These are phyloP conservation scores for Ambrosia artemisiifolia DNA, from an alignment of 129 eudicot genomes.

Conservation along the genomic window DNA sequence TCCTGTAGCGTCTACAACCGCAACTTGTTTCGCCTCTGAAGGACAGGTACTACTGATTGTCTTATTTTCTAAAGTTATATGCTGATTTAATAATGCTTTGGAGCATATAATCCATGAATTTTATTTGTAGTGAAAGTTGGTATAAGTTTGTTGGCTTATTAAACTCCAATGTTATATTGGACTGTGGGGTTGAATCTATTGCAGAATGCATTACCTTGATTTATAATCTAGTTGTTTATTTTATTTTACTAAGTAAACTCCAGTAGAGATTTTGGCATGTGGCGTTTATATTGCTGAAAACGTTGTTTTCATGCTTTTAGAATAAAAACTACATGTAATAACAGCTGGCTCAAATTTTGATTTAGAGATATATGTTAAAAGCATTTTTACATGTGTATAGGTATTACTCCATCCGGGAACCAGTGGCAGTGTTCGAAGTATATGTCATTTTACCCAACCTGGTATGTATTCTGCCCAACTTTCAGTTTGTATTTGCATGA, in stretches of 20 bases:
- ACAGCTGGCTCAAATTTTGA: not conserved
- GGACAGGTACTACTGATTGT: constrained; percentile 48
- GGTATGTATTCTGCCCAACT: constrained; percentile 33
- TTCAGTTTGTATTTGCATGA: not conserved
- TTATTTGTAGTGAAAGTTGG: too few species aligned
- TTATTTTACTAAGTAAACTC: not conserved
- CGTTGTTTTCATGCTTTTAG: not conserved
- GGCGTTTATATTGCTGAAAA: not conserved
- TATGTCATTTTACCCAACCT: constrained; percentile 32
- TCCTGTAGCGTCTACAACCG: constrained; percentile 30
- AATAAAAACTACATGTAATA: not conserved
- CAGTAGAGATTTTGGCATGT: not conserved
- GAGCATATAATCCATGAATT: not conserved
- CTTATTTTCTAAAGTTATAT: not conserved
- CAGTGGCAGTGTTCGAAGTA: constrained; percentile 26
- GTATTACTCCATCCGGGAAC: constrained; percentile 28
- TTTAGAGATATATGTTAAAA: not conserved
- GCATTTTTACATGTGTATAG: constrained; percentile 23
- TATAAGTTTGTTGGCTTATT: constrained; percentile 2
- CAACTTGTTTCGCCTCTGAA: constrained; percentile 35
- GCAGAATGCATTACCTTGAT: not conserved
- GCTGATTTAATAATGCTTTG: constrained; percentile 4
- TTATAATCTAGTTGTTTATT: not conserved
- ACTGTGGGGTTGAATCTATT: constrained; percentile 4
- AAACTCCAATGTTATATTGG: constrained; percentile 8